phyloP scores from a whole-genome alignment of 2,329 filamentous ascomycete genomes.

The Aspergillus neotritici region DNA sequence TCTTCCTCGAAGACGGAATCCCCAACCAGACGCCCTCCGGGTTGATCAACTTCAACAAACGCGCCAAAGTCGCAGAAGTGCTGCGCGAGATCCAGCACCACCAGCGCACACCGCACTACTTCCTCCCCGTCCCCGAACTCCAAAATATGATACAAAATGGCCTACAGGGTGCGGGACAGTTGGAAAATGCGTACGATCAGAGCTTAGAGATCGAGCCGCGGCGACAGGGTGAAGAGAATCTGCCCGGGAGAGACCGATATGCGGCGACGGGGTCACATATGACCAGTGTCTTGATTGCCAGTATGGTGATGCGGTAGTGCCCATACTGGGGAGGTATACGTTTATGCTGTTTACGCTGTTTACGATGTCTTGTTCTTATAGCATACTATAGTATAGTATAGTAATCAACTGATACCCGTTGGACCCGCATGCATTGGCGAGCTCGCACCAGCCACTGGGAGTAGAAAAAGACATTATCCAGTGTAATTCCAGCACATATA shows the following conservation, averaged over 20 bases:
- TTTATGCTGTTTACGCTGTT: no score
- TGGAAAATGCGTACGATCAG: conserved; percentile 97
- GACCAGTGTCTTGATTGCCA: conserved; percentile 14
- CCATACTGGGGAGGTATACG: no score
- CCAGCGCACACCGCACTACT: conserved; percentile 81
- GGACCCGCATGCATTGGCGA: no score
- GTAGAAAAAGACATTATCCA: no score
- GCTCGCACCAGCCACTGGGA: no score
- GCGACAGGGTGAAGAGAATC: conserved; percentile 88
- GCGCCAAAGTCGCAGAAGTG: conserved; percentile 14
- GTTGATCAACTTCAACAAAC: conserved; percentile 53
- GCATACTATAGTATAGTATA: no score
- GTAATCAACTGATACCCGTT: no score
- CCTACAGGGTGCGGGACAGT: conserved; percentile 83
- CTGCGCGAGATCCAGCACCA: conserved; percentile 70
- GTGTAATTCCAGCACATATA: no score
- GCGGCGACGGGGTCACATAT: conserved; percentile 13
- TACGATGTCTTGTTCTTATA: no score
- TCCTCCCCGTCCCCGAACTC: conserved; percentile 78
- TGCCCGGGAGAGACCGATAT: conserved; percentile 49
- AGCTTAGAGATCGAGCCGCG: conserved; percentile 83
- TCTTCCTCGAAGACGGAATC: conserved; percentile 95
- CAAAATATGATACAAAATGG: conserved; percentile 74
- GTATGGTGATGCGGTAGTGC: conserved; percentile 8
- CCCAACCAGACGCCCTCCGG: conserved; percentile 87